Percentiles rank a stretch among this genome's conserved stretches.
Evolutionary conservation across 2,329 filamentous ascomycete species (phyloP).

Genomic region (Aureobasidium sp.): DNA sequence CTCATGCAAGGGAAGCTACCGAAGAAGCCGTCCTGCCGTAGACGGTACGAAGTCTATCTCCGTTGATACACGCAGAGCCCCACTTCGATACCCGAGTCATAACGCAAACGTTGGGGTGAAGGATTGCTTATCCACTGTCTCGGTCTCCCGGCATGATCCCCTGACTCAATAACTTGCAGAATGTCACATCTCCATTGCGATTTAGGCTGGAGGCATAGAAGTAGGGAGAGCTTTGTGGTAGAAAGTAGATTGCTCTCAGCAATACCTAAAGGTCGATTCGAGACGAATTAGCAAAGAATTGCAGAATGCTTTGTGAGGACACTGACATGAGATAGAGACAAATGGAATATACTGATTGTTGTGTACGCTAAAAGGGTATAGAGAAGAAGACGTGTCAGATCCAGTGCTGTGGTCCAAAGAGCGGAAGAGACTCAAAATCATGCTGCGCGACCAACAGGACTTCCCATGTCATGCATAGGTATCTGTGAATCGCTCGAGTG

Average conservation of each 20-base stretch:
- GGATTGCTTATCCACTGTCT: not conserved
- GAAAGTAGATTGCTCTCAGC: too few relatives aligned
- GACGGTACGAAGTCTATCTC: not conserved
- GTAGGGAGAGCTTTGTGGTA: too few relatives aligned
- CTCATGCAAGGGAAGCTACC: not conserved
- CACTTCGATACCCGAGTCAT: not conserved
- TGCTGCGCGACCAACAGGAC: not conserved
- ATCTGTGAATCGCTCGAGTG: constrained; percentile 7
- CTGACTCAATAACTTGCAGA: not conserved
- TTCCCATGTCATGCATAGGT: not conserved
- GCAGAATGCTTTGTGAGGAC: not conserved
- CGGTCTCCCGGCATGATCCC: not conserved
- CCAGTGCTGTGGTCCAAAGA: not conserved
- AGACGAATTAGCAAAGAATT: not conserved
- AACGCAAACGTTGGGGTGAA: not conserved
- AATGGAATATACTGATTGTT: not conserved
- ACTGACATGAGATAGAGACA: not conserved
- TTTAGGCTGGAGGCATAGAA: too few relatives aligned
- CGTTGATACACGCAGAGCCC: not conserved
- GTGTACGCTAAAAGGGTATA: not conserved
- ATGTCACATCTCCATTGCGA: not conserved
- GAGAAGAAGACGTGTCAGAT: not conserved
- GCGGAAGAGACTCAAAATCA: not conserved
- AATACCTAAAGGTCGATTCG: too few relatives aligned
- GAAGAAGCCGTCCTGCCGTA: not conserved